Evolutionary conservation across 2,329 filamentous ascomycete genomes (phyloP).

Genomic region (Ophiostoma piceae): DNA sequence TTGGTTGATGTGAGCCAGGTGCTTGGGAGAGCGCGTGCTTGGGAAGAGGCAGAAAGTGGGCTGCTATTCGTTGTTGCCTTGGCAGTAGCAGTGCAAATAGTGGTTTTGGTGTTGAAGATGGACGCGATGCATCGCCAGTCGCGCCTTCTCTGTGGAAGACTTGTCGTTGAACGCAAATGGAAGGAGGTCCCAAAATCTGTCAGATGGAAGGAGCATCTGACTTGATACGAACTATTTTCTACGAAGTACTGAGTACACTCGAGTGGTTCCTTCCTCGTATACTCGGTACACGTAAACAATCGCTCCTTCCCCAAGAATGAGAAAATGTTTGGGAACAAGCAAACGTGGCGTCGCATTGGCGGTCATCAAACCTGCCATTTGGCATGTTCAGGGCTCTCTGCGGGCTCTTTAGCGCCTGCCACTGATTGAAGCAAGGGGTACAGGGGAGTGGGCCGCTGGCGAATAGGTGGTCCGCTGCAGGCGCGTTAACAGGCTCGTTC

Average conservation of each 20-base stretch:
- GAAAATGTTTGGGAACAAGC: not conserved
- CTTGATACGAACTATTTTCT: not conserved
- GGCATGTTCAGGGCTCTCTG: not conserved
- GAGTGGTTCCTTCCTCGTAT: not conserved
- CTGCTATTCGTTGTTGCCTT: too few relatives aligned
- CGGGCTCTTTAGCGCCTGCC: not conserved
- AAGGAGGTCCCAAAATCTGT: not conserved
- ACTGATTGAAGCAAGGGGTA: not conserved
- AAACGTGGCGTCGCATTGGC: constrained; percentile 4
- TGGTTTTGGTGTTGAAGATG: not conserved
- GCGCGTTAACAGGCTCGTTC: not conserved
- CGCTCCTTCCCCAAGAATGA: not conserved
- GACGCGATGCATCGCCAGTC: constrained; percentile 6
- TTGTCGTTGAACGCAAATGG: not conserved
- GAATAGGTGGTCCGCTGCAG: not conserved
- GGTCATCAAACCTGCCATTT: not conserved
- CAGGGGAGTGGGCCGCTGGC: not conserved
- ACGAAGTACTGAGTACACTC: too few relatives aligned
- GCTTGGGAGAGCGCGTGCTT: not conserved
- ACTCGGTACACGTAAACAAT: not conserved
- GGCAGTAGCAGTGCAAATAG: not conserved
- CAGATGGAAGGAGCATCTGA: not conserved
- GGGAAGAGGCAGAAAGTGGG: not conserved
- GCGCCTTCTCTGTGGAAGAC: not conserved
- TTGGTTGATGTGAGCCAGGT: not conserved